phyloP scores from a whole-genome alignment of 306 rosid genomes.

The Citrullus mucosospermus region DNA sequence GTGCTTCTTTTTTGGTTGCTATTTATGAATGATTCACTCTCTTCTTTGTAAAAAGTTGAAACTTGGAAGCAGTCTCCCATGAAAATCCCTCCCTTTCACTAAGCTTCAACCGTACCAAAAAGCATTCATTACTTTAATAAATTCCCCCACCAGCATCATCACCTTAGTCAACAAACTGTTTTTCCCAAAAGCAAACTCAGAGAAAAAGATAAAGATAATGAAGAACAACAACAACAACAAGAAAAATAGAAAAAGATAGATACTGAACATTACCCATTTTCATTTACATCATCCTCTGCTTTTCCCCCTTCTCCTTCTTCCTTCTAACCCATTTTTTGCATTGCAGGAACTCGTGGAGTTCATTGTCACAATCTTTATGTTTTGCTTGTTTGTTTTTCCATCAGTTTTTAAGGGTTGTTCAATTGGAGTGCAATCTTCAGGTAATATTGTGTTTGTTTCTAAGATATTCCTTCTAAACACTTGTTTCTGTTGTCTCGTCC shows the following conservation, averaged over 20 bases:
- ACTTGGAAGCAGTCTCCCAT: slow-evolving; percentile 5
- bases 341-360: slow-evolving; percentile 7
- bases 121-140: slow-evolving; percentile 39
- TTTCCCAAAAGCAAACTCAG: slow-evolving; percentile 19
- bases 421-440: slow-evolving; percentile 11
- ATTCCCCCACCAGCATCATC: slow-evolving; percentile 39
- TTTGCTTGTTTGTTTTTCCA: not conserved
- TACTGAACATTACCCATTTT: slow-evolving; percentile 9
- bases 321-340: slow-evolving; percentile 14
- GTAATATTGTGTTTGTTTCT: slow-evolving; percentile 5
- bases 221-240: slow-evolving; percentile 10
- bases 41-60: not conserved
- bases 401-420: slow-evolving; percentile 1
- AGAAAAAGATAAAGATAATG: slow-evolving; percentile 10
- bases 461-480: not conserved
- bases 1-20: not conserved
- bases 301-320: slow-evolving; percentile 20
- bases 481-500: not conserved
- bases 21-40: not conserved
- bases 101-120: slow-evolving; percentile 16
- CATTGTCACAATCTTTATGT: slow-evolving; percentile 4
- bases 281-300: slow-evolving; percentile 2
- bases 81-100: slow-evolving; percentile 6
- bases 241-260: not conserved
- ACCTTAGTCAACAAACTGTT: slow-evolving; percentile 48